A percentile compares a stretch with the other conserved stretches of the same genome.
Conservation (phyloP, 2,329 filamentous ascomycete species). For the Talaromyces sp. region DNA sequence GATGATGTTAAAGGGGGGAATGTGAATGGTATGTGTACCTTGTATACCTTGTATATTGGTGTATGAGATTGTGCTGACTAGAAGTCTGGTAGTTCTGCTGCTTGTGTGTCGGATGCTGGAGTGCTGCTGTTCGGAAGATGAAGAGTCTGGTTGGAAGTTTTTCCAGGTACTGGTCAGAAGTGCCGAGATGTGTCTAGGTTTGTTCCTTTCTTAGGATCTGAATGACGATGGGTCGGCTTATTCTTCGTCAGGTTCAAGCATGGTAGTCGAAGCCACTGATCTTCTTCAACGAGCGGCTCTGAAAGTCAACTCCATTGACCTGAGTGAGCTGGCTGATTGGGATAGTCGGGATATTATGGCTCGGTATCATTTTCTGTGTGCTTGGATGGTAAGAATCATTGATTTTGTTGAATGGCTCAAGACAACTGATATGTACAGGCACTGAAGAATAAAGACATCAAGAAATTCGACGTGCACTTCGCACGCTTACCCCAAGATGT, state of each 20-base stretch:
- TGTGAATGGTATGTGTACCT: conserved; percentile 21
- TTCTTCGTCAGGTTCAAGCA: conserved; percentile 57
- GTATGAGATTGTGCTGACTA: conserved; percentile 14
- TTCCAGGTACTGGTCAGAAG: conserved; percentile 10
- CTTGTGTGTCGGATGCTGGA: conserved; percentile 69
- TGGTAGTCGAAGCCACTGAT: conserved; percentile 58
- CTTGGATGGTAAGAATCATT: conserved; percentile 56
- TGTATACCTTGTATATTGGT: neutral
- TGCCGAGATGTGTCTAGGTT: conserved; percentile 16
- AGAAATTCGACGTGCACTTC: conserved; percentile 77
- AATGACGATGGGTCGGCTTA: conserved; percentile 41
- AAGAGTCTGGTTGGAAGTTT: neutral
- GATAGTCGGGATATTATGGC: conserved; percentile 29
- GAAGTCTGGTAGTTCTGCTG: conserved; percentile 37
- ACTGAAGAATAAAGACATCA: conserved; percentile 51
- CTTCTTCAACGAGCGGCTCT: conserved; percentile 47
- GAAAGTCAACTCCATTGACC: conserved; percentile 30
- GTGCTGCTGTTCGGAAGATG: conserved; percentile 38
- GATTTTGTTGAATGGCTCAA: neutral
- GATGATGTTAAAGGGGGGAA: conserved; percentile 18
- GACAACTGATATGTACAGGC: neutral
- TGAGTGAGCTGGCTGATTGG: neutral
- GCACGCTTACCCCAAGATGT: conserved; percentile 50
- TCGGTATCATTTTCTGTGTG: conserved; percentile 65
- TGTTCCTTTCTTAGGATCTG: neutral